A percentile compares a stretch with the other conserved stretches of the same genome.
Conservation (phyloP, 768 basidiomycete genomes). For the Lepiota subincarnata region DNA sequence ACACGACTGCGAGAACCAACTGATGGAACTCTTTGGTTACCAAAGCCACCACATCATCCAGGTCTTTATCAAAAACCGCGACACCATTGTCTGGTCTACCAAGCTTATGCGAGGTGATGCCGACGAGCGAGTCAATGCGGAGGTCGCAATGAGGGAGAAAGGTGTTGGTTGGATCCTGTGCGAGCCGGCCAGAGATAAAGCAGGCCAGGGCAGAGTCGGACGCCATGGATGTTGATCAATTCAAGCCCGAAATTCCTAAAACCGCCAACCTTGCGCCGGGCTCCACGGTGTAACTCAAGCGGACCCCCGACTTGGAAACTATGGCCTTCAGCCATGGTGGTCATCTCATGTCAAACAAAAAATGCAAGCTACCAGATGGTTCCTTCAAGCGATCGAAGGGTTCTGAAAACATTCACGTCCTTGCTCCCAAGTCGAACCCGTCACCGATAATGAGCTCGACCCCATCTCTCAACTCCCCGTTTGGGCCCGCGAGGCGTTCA, state of each 20-base stretch:
- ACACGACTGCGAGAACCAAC: constrained; percentile 16
- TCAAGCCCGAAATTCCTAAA: constrained; percentile 57
- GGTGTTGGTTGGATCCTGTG: constrained; percentile 94
- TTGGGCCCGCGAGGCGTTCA: constrained; percentile 89
- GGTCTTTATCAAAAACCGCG: too few species aligned
- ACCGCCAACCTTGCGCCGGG: constrained; percentile 87
- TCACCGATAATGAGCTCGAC: too few species aligned
- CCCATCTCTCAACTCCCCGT: too few species aligned
- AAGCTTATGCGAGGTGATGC: too few species aligned
- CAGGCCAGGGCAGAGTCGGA: constrained; percentile 43
- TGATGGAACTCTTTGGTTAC: too few species aligned
- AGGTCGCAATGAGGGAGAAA: constrained; percentile 98
- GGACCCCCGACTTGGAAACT: constrained; percentile 81
- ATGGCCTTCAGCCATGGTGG: constrained; percentile 98
- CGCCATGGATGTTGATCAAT: constrained; percentile 77
- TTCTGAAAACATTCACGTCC: constrained; percentile 97
- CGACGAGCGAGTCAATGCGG: constrained; percentile 86
- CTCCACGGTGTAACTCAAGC: constrained; percentile 80
- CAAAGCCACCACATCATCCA: too few species aligned
- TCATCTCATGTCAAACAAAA: constrained; percentile 97
- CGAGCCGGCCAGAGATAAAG: constrained; percentile 79
- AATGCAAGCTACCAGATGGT: constrained; percentile 92
- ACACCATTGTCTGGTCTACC: too few species aligned
- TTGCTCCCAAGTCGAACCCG: constrained; percentile 78
- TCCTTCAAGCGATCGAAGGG: constrained; percentile 98